Evolutionary conservation across 2,329 filamentous ascomycete species (phyloP).

Genomic region (Penicillium concentricum): DNA sequence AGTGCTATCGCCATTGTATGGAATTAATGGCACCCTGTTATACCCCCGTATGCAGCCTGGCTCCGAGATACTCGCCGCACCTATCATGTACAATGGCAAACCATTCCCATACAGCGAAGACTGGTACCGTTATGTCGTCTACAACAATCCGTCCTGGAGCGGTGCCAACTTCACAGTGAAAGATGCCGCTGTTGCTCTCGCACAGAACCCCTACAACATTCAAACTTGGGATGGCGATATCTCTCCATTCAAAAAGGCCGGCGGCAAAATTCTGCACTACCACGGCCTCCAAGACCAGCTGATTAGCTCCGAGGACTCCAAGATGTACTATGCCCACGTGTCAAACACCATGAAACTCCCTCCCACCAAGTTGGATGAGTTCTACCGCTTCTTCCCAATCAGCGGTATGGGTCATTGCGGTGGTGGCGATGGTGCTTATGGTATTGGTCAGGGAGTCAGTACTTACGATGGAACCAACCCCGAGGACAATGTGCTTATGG

Average conservation of each 20-base stretch:
- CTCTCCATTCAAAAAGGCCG: slow-evolving; percentile 45
- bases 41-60: slow-evolving; percentile 40
- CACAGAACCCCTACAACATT: slow-evolving; percentile 49
- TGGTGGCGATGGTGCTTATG: slow-evolving; percentile 44
- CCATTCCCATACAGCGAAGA: slow-evolving; percentile 41
- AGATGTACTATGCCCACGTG: slow-evolving; percentile 54
- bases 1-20: slow-evolving; percentile 35
- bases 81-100: slow-evolving; percentile 37
- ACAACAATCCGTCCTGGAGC: slow-evolving; percentile 42
- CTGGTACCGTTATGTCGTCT: slow-evolving; percentile 48
- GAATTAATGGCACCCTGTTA: slow-evolving; percentile 29
- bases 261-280: slow-evolving; percentile 44
- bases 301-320: slow-evolving; percentile 53
- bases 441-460: slow-evolving; percentile 36
- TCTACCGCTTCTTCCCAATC: slow-evolving; percentile 53
- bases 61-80: slow-evolving; percentile 25
- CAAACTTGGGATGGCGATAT: slow-evolving; percentile 52
- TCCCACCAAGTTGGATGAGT: slow-evolving; percentile 37
- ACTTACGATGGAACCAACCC: slow-evolving; percentile 28
- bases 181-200: slow-evolving; percentile 38
- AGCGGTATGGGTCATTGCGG: slow-evolving; percentile 56
- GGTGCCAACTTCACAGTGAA: slow-evolving; percentile 38
- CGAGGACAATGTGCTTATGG: slow-evolving; percentile 50
- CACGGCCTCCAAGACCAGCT: slow-evolving; percentile 49
- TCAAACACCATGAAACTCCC: slow-evolving; percentile 36